Percentiles rank a stretch among this genome's conserved stretches.
These are phyloP conservation scores for Pythium diclinum DNA, from an alignment of 352 stramenopile genomes.

Conservation along the genomic window DNA sequence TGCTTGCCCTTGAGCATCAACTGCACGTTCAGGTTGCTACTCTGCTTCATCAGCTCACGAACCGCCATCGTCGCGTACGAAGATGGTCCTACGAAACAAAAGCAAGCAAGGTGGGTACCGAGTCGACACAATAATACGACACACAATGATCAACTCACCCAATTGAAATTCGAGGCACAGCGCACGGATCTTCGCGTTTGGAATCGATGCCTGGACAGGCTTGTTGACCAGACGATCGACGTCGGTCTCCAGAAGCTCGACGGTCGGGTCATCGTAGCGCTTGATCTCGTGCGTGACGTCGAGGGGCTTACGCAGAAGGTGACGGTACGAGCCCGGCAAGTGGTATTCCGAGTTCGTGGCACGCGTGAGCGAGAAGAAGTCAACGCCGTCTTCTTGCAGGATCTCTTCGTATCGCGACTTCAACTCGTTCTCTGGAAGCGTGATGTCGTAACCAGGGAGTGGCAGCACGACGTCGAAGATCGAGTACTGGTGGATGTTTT, in stretches of 20 bases:
- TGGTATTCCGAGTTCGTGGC: constrained; percentile 89
- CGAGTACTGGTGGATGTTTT: constrained; percentile 89
- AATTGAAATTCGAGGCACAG: constrained; percentile 84
- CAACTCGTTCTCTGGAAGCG: constrained; percentile 83
- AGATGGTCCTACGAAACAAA: constrained; percentile 49
- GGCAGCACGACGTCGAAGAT: constrained; percentile 96
- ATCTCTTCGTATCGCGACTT: constrained; percentile 68
- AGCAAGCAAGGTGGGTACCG: neutral
- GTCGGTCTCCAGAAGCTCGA: constrained; percentile 94
- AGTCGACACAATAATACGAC: neutral
- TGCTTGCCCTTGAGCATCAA: constrained; percentile 45
- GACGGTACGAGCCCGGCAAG: constrained; percentile 92
- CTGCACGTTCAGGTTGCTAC: constrained; percentile 75
- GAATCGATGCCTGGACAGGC: constrained; percentile 42
- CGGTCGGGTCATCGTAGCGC: constrained; percentile 88
- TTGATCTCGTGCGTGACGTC: constrained; percentile 91
- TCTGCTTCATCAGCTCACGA: constrained; percentile 94
- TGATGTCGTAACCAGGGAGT: constrained; percentile 91
- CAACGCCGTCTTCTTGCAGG: constrained; percentile 51
- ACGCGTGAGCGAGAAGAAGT: constrained; percentile 62
- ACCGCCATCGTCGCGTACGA: constrained; percentile 96
- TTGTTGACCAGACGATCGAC: constrained; percentile 70
- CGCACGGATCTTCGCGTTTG: constrained; percentile 53
- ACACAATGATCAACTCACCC: constrained; percentile 27
- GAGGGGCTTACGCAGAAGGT: constrained; percentile 87